phyloP scores from a whole-genome alignment of 2,329 filamentous ascomycete genomes.

The Aspergillus alliaceus region DNA sequence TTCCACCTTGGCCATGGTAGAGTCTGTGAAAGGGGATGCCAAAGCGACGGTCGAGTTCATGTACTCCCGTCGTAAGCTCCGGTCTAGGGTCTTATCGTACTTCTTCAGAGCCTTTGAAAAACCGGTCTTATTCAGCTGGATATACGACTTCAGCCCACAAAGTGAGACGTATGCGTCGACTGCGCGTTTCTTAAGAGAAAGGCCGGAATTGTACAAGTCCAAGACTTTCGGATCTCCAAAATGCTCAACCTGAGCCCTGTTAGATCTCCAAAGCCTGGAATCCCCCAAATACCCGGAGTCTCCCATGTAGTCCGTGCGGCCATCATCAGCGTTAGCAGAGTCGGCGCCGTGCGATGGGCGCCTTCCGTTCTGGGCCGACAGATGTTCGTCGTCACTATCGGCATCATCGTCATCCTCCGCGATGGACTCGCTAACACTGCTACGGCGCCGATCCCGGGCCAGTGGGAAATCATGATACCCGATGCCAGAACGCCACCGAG shows the following conservation, averaged over 20 bases:
- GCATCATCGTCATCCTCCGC: slow-evolving; percentile 54
- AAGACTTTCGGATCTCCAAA: slow-evolving; percentile 72
- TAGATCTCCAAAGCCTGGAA: slow-evolving; percentile 17
- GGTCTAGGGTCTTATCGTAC: slow-evolving; percentile 93
- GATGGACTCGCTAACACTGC: slow-evolving; percentile 45
- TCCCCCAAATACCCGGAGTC: slow-evolving; percentile 35
- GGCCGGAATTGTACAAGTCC: slow-evolving; percentile 66
- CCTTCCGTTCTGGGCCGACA: slow-evolving; percentile 14
- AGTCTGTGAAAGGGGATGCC: slow-evolving; percentile 76
- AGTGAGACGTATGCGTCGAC: slow-evolving; percentile 85
- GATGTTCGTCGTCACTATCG: slow-evolving; percentile 61
- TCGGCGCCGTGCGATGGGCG: slow-evolving; percentile 28
- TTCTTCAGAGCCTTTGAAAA: slow-evolving; percentile 98
- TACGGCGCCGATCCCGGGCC: slow-evolving; percentile 47
- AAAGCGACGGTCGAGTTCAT: slow-evolving; percentile 71
- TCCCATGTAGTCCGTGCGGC: slow-evolving; percentile 31
- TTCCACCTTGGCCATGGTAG: slow-evolving; percentile 70
- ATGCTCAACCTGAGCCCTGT: slow-evolving; percentile 63
- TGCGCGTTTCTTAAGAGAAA: slow-evolving; percentile 90
- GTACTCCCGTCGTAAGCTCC: slow-evolving; percentile 74
- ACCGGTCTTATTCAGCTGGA: slow-evolving; percentile 93
- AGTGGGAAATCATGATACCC: slow-evolving; percentile 54
- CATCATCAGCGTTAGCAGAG: slow-evolving; percentile 27
- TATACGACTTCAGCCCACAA: slow-evolving; percentile 93
- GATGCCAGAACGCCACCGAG: slow-evolving; percentile 48